These are phyloP conservation scores for Solanum gracilifrons DNA, from an alignment of 257 asterid species.

Conservation along the genomic window DNA sequence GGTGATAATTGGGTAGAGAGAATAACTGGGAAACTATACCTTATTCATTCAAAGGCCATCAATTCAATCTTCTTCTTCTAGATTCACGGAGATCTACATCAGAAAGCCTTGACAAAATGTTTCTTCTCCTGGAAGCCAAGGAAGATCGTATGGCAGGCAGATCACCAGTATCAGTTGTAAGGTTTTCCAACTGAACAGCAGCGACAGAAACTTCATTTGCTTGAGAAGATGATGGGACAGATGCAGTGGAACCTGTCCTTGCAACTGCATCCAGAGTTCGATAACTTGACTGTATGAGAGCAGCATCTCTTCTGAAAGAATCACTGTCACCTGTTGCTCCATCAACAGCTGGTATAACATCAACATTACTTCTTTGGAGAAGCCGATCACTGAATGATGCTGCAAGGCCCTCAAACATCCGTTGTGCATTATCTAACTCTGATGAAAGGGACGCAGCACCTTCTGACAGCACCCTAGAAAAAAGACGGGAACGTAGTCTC, in stretches of 20 bases:
- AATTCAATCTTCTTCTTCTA: conserved; percentile 26
- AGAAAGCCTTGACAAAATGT: conserved; percentile 8
- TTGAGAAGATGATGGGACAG: conserved; percentile 25
- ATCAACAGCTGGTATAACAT: conserved; percentile 17
- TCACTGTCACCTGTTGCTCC: conserved; percentile 22
- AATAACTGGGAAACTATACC: not conserved
- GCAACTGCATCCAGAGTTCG: conserved; percentile 20
- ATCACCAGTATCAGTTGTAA: conserved; percentile 9
- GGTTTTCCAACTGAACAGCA: conserved; percentile 9
- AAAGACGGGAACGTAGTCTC: conserved; percentile 42
- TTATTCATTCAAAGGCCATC: not conserved
- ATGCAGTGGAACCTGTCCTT: conserved; percentile 17
- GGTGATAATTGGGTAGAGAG: not conserved
- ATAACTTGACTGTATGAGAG: conserved; percentile 16
- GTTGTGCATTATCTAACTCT: conserved; percentile 57
- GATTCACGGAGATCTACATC: conserved; percentile 11
- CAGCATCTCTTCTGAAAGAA: conserved; percentile 20
- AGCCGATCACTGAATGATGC: conserved; percentile 38
- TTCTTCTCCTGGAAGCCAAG: conserved; percentile 17
- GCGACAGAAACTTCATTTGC: conserved; percentile 24
- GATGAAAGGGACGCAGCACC: conserved; percentile 73
- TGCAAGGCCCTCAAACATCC: conserved; percentile 68
- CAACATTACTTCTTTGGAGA: conserved; percentile 18
- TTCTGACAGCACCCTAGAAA: conserved; percentile 61
- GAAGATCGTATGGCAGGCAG: conserved; percentile 4